These are phyloP conservation scores for Orychophragmus violaceus DNA, from an alignment of 345 rosid species.

Conservation along the genomic window DNA sequence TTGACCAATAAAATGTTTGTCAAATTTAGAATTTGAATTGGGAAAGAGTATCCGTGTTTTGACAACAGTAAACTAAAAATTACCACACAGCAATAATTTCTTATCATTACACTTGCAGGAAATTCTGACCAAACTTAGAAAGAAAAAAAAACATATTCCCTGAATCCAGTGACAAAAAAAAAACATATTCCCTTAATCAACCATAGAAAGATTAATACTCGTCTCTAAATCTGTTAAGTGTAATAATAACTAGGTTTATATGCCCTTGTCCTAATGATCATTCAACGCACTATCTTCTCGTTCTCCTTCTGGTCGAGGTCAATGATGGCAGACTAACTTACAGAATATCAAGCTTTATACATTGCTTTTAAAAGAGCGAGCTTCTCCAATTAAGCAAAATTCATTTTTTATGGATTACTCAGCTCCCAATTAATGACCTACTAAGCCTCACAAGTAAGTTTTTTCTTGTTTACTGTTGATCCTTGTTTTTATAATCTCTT, in stretches of 20 bases:
- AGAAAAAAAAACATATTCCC: neutral
- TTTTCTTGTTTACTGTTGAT: neutral
- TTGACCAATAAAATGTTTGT: no score
- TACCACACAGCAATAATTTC: neutral
- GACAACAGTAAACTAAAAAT: neutral
- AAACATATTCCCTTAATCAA: neutral
- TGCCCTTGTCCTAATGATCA: constrained; percentile 11
- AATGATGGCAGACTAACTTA: constrained; percentile 1
- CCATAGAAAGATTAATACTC: neutral
- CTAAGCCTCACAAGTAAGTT: neutral
- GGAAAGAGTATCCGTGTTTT: neutral
- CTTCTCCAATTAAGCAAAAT: neutral
- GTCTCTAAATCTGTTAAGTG: neutral
- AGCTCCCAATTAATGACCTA: constrained; percentile 6
- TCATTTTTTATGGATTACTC: neutral
- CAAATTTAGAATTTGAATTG: neutral
- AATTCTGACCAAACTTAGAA: neutral
- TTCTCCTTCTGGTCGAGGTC: constrained; percentile 10
- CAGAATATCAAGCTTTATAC: neutral
- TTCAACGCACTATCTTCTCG: constrained; percentile 18
- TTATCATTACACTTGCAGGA: neutral
- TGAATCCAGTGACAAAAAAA: no score
- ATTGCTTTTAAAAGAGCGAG: neutral
- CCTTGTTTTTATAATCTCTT: neutral
- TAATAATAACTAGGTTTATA: constrained; percentile 3